These are phyloP conservation scores for Takakia lepidozioides DNA, from an alignment of 225 moss, liverwort and hornwort species.

Conservation along the genomic window DNA sequence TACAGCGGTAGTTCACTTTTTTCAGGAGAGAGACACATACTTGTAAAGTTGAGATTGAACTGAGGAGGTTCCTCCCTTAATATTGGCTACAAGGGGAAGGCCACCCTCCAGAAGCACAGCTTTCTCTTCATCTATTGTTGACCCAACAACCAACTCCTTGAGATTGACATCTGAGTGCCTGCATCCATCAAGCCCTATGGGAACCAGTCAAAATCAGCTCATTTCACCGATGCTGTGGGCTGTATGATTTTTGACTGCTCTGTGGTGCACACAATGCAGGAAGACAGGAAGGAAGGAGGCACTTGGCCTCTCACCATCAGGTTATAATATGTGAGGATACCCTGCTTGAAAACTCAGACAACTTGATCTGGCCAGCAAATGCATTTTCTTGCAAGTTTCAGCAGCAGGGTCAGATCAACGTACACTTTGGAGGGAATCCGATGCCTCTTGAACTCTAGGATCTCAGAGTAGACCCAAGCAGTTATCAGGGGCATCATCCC, in stretches of 20 bases:
- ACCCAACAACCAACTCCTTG: constrained; percentile 21
- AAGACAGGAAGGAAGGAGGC: too few relatives aligned
- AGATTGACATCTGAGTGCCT: constrained; percentile 66
- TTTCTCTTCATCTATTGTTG: constrained; percentile 50
- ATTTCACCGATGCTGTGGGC: constrained; percentile 5
- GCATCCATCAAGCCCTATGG: constrained; percentile 7
- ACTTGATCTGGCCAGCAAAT: not conserved
- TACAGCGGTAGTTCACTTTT: too few relatives aligned
- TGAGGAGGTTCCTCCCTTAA: constrained; percentile 43
- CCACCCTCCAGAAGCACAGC: constrained; percentile 65
- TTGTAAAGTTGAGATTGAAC: constrained; percentile 66
- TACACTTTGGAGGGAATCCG: constrained; percentile 58
- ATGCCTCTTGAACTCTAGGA: constrained; percentile 61
- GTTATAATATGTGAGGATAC: not conserved
- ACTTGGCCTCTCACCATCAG: too few relatives aligned
- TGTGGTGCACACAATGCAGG: too few relatives aligned
- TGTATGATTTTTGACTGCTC: constrained; percentile 1
- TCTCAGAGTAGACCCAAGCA: constrained; percentile 90
- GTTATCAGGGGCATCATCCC: constrained; percentile 75
- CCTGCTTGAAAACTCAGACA: not conserved
- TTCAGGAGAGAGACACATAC: constrained; percentile 17
- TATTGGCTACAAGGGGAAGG: constrained; percentile 22
- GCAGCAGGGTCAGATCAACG: too few relatives aligned
- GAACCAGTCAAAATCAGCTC: constrained; percentile 9
- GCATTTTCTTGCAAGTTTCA: too few relatives aligned